These are phyloP conservation scores for Zygosaccharomyces bailii DNA, from an alignment of 805 yeast species.

Conservation along the genomic window DNA sequence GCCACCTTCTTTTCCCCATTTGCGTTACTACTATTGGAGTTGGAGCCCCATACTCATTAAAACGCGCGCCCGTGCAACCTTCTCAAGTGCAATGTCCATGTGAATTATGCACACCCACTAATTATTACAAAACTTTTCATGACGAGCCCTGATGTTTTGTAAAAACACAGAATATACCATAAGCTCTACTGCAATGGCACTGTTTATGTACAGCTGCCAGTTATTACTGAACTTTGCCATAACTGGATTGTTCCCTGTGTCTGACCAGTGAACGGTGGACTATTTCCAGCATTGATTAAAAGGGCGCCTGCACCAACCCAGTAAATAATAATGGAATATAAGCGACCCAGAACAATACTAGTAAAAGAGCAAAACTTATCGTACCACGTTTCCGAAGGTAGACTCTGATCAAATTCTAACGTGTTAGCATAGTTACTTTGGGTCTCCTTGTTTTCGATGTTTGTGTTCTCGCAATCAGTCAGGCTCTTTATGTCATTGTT, in stretches of 20 bases:
- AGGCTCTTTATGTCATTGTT: not conserved
- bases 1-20: conserved; percentile 19
- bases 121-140: conserved; percentile 32
- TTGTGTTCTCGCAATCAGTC: not conserved
- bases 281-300: conserved; percentile 27
- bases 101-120: conserved; percentile 21
- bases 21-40: conserved; percentile 27
- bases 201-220: conserved; percentile 44
- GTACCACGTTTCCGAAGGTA: conserved; percentile 35
- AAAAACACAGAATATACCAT: conserved; percentile 37
- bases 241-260: conserved; percentile 25
- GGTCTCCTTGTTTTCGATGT: conserved; percentile 1
- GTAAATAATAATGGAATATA: conserved; percentile 33
- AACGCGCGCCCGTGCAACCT: conserved; percentile 19
- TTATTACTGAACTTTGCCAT: conserved; percentile 31
- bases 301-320: conserved; percentile 40
- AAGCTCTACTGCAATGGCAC: conserved; percentile 40
- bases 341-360: conserved; percentile 33
- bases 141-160: conserved; percentile 41
- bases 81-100: conserved; percentile 35
- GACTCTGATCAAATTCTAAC: conserved; percentile 14
- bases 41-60: conserved; percentile 22
- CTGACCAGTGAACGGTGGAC: conserved; percentile 29
- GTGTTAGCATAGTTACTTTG: conserved; percentile 4
- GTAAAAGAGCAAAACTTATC: conserved; percentile 33